These are phyloP conservation scores for Arthrobotrys entomopaga DNA, from an alignment of 2,329 filamentous ascomycete species.

Conservation along the genomic window DNA sequence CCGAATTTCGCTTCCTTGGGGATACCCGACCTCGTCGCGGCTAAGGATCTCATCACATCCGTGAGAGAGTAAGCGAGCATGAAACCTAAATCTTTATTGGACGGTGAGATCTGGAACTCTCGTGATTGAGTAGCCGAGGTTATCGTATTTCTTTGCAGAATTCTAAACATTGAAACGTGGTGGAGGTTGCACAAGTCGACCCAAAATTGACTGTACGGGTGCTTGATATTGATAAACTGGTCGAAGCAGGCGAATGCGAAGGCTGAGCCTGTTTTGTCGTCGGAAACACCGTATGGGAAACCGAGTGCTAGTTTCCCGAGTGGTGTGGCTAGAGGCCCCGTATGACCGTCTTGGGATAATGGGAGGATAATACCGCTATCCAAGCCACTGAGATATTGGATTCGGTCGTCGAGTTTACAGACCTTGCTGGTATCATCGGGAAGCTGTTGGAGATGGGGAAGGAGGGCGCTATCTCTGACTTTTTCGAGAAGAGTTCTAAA, in stretches of 20 bases:
- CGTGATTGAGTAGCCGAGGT: constrained; percentile 41
- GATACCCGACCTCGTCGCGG: constrained; percentile 32
- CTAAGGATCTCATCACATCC: constrained; percentile 41
- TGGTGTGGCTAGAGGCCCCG: constrained; percentile 28
- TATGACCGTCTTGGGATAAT: constrained; percentile 35
- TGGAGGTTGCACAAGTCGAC: constrained; percentile 53
- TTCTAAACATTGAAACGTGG: constrained; percentile 53
- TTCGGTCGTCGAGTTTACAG: constrained; percentile 36
- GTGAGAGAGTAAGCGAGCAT: constrained; percentile 45
- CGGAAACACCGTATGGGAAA: constrained; percentile 46
- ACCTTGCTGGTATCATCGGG: constrained; percentile 16
- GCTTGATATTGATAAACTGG: constrained; percentile 54
- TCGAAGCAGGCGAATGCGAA: constrained; percentile 53
- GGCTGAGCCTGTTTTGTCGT: constrained; percentile 37
- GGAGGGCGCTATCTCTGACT: constrained; percentile 23
- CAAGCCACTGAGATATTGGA: constrained; percentile 47
- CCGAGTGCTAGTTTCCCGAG: constrained; percentile 22
- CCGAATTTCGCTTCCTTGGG: constrained; percentile 40
- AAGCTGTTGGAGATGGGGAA: constrained; percentile 46
- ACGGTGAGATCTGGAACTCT: constrained; percentile 37
- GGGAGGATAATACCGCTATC: constrained; percentile 51
- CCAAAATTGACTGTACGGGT: constrained; percentile 53
- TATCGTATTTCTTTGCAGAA: constrained; percentile 44
- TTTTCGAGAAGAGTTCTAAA: constrained; percentile 34
- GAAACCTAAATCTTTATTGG: constrained; percentile 46